Conservation (phyloP, 2,329 filamentous ascomycete species). For the Trichoderma breve region DNA sequence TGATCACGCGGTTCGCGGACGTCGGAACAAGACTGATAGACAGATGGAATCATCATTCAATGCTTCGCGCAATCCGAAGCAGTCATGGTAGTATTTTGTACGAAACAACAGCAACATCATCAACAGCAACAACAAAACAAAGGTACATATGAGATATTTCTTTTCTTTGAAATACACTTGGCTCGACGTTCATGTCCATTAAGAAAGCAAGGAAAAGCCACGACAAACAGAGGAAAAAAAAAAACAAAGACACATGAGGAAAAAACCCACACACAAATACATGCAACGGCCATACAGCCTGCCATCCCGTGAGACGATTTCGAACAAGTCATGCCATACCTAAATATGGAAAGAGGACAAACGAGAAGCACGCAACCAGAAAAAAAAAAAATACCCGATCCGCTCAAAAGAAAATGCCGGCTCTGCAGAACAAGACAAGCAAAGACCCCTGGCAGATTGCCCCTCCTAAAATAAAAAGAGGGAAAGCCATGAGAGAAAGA, state of each 20-base stretch:
- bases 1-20: constrained; percentile 6
- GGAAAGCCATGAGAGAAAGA: neutral
- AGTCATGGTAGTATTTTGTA: neutral
- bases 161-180: neutral
- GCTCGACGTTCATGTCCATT: neutral
- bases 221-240: neutral
- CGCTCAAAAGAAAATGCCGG: constrained; percentile 12
- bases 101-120: neutral
- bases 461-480: neutral
- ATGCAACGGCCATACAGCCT: constrained; percentile 11
- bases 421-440: constrained; percentile 5
- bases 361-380: neutral
- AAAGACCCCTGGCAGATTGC: neutral
- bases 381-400: neutral
- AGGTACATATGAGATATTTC: neutral
- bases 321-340: constrained; percentile 6
- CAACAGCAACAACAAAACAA: neutral
- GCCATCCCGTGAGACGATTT: neutral
- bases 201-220: neutral
- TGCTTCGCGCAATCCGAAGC: neutral
- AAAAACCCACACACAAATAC: neutral
- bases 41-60: neutral
- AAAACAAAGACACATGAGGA: neutral
- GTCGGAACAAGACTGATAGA: neutral
- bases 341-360: neutral